Base-by-base conservation (phyloP, 306 rosid species). In the Prunus salicina region DNA sequence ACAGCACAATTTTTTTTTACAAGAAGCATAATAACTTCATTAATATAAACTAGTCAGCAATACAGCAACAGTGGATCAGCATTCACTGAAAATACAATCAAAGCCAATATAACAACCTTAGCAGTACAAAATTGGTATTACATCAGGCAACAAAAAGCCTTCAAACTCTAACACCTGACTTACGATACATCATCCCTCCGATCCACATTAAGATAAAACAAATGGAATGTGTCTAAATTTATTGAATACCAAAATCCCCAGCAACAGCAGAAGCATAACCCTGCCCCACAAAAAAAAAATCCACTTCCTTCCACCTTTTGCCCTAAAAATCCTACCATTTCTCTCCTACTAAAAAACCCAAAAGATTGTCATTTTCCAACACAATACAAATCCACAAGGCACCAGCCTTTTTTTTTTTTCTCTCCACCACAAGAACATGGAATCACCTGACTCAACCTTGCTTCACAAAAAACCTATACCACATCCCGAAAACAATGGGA, bases 11-110 rank as follows among this genome's bases (percentile, higher is more conserved):
- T 56, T 15, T 7, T 27, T 34, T 64, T 64, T 4, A 19, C 3
- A 0, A 32, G 45, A 64, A 38, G 19, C 22, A 72, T 41, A 38
- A 12, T 38, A 56, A 34, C 51, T 34, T 19, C 24, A 24, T 24
- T 24, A 43, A 30, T 24, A 57, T 16, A 57, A 72, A 58, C 34
- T 41, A 72, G 50, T 71, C 64, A 52, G 75, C 30, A 52, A n/a
- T 52, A 52, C 18, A 19, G 11, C 28, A 51, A 30, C 6, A 52
- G n/a, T 71, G 50, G 50, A 61, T 16, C 58, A 46, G 28, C 13
- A 15, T 22, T 7, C 28, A 46, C 27, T 46, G 28, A 61, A 73
- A 73, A 61, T 47, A 58, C 41, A 43, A 73, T 46, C 69, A 73
- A 25, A 45, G 4, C 43, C 68, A 43, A 45, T 18, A 43, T 16